Conservation (phyloP, 139 green algal genomes). For the Spirogloea muscicola region DNA sequence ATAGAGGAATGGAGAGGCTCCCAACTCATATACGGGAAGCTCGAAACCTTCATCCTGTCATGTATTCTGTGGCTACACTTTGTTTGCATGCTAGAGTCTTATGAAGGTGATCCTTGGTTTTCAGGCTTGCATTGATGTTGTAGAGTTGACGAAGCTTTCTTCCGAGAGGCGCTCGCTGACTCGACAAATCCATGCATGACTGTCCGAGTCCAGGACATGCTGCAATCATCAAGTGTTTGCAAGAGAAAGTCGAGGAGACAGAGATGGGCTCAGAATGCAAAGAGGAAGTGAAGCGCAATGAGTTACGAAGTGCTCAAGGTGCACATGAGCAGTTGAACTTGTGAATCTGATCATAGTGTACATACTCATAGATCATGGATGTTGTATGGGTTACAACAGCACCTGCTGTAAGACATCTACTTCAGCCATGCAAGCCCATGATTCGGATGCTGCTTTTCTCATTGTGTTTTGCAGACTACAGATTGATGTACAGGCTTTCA, state of each 20-base stretch:
- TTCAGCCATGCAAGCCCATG: not conserved
- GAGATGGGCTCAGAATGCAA: slow-evolving; percentile 67
- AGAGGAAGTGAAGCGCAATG: slow-evolving; percentile 61
- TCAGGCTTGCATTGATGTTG: no score
- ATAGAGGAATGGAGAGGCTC: no score
- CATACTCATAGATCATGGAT: not conserved
- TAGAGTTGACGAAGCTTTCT: not conserved
- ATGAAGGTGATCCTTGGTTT: not conserved
- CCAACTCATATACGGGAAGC: no score
- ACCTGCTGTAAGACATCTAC: not conserved
- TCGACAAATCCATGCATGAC: not conserved
- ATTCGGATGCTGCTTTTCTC: not conserved
- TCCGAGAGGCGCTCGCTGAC: not conserved
- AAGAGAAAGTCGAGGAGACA: slow-evolving; percentile 60
- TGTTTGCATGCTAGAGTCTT: not conserved
- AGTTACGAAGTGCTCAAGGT: slow-evolving; percentile 48
- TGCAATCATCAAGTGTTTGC: slow-evolving; percentile 64
- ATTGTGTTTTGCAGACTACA: slow-evolving; percentile 65
- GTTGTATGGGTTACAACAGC: not conserved
- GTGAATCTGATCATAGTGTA: not conserved
- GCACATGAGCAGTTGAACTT: not conserved
- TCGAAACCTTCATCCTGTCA: not conserved
- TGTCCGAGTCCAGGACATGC: slow-evolving; percentile 46
- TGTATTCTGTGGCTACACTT: not conserved
- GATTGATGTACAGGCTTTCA: slow-evolving; percentile 76